These are phyloP conservation scores for Noccaea bulbosa DNA, from an alignment of 345 rosid genomes.

Conservation along the genomic window DNA sequence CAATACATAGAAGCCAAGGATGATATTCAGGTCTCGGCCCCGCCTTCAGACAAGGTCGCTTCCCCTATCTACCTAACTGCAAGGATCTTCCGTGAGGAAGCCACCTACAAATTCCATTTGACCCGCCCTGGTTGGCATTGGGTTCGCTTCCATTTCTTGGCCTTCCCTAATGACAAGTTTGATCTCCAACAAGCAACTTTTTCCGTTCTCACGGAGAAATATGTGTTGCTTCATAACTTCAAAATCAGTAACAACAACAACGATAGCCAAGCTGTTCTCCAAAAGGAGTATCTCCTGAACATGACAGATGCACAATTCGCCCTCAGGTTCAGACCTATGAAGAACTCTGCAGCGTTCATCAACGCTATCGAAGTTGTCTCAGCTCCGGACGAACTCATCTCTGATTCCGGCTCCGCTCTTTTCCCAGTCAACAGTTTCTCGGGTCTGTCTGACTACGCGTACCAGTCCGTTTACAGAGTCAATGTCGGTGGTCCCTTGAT, in stretches of 20 bases:
- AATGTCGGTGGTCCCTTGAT: slow-evolving; percentile 77
- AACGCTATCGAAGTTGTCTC: slow-evolving; percentile 81
- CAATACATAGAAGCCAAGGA: slow-evolving; percentile 53
- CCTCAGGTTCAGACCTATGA: slow-evolving; percentile 58
- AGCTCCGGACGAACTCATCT: slow-evolving; percentile 63
- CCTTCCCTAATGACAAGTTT: slow-evolving; percentile 47
- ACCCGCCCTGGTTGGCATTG: slow-evolving; percentile 71
- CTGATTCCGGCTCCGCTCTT: slow-evolving; percentile 57
- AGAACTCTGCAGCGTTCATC: slow-evolving; percentile 64
- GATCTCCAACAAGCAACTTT: slow-evolving; percentile 63
- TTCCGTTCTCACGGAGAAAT: slow-evolving; percentile 58
- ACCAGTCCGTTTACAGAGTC: slow-evolving; percentile 65
- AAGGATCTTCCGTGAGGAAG: slow-evolving; percentile 59
- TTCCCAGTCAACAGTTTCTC: slow-evolving; percentile 51
- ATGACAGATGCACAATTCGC: slow-evolving; percentile 52
- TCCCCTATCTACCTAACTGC: slow-evolving; percentile 62
- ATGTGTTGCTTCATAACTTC: slow-evolving; percentile 67
- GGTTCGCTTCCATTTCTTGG: slow-evolving; percentile 70
- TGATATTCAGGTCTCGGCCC: slow-evolving; percentile 51
- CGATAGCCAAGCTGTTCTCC: slow-evolving; percentile 41
- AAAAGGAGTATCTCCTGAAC: slow-evolving; percentile 71
- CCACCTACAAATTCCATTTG: slow-evolving; percentile 58
- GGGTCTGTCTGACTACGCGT: slow-evolving; percentile 54
- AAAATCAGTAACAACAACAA: slow-evolving; percentile 45
- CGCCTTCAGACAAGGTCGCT: slow-evolving; percentile 57